Conservation (phyloP, 306 rosid species). For the Trifolium fragiferum region DNA sequence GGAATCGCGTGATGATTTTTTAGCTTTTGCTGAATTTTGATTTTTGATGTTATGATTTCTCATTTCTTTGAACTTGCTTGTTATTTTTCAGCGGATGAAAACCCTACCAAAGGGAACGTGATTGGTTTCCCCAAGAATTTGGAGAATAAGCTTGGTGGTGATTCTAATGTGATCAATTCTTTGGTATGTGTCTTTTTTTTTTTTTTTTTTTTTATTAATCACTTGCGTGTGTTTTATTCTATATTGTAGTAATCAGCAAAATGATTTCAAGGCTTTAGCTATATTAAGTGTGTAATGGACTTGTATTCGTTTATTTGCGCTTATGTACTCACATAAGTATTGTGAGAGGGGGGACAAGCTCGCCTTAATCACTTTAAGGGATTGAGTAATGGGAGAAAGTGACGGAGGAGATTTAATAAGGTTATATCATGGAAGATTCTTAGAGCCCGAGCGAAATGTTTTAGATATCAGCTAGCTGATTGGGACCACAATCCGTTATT, state of each 20-base stretch:
- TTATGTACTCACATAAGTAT: too few relatives aligned
- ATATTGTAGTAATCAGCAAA: background rate
- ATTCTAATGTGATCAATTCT: conserved; percentile 67
- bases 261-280: background rate
- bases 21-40: background rate
- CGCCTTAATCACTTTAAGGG: too few relatives aligned
- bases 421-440: too few relatives aligned
- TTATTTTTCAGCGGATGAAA: conserved; percentile 62
- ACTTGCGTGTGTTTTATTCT: background rate
- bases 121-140: conserved; percentile 72
- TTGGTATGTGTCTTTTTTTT: conserved; percentile 54
- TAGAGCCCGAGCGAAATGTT: too few relatives aligned
- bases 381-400: too few relatives aligned
- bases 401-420: too few relatives aligned
- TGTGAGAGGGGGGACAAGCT: too few relatives aligned
- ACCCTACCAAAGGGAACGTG: conserved; percentile 61
- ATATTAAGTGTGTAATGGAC: background rate
- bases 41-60: background rate
- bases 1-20: background rate
- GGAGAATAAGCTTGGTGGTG: conserved; percentile 71
- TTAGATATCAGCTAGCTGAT: too few relatives aligned
- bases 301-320: too few relatives aligned
- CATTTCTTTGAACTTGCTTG: background rate
- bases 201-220: conserved; percentile 12
- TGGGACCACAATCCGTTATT: too few relatives aligned